Evolutionary conservation across 495 filamentous ascomycete species (phyloP).

Genomic region (Lichina pygmaea): DNA sequence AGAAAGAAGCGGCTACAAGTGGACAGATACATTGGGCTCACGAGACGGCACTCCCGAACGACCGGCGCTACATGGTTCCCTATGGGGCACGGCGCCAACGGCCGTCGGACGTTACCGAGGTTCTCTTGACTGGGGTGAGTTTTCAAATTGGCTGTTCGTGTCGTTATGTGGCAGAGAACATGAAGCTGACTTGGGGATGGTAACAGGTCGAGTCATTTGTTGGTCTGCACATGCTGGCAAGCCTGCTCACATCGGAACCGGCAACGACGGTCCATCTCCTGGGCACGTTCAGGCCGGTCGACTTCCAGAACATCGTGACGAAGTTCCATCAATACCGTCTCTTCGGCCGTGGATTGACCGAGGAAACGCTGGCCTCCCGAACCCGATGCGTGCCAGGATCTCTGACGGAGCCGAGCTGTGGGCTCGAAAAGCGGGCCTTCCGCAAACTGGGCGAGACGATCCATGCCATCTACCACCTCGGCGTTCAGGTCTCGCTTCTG

Average conservation of each 20-base stretch:
- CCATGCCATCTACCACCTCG: slow-evolving; percentile 8
- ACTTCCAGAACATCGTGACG: no score
- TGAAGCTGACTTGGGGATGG: no score
- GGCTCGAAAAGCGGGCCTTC: slow-evolving; percentile 3
- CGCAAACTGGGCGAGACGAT: slow-evolving; percentile 3
- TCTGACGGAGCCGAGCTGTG: slow-evolving; percentile 3
- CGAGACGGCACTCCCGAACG: not conserved
- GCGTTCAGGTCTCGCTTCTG: slow-evolving; percentile 7
- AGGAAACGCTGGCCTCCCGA: not conserved
- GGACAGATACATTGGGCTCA: slow-evolving; percentile 4
- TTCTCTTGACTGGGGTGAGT: no score
- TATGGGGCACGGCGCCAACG: not conserved
- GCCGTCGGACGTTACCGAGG: not conserved
- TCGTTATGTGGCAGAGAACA: no score
- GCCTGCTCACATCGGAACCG: no score
- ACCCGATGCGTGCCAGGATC: slow-evolving; percentile 1
- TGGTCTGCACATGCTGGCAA: no score
- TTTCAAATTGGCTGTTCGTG: no score
- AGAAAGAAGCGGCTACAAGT: slow-evolving; percentile 5
- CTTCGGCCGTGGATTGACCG: no score
- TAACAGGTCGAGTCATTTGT: no score
- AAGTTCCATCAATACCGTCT: no score
- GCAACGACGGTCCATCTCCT: no score
- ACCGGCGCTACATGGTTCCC: not conserved
- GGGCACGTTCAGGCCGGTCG: no score